Evolutionary conservation across 1,284 basidiomycete genomes (phyloP).

Genomic region (Cutaneotrichosporon cutaneum): DNA sequence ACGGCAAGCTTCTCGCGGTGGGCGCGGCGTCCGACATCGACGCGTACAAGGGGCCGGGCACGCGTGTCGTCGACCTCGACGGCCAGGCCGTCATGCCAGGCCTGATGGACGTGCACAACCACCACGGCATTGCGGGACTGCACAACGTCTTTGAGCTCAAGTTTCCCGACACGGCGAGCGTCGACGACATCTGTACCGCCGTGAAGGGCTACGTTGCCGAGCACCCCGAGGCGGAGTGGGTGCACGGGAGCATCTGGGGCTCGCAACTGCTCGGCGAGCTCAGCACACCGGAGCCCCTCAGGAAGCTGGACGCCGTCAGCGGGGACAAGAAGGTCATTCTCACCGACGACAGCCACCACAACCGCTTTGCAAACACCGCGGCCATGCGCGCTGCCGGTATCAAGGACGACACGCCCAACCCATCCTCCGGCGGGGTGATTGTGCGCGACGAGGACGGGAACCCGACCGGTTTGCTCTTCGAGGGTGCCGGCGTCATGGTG

Average conservation of each 20-base stretch:
- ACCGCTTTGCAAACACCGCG: conserved; percentile 8
- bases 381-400: conserved; percentile 8
- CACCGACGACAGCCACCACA: conserved; percentile 12
- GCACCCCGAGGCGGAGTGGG: conserved; percentile 10
- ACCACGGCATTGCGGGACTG: conserved; percentile 2
- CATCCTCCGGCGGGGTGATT: not conserved
- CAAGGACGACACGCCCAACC: not conserved
- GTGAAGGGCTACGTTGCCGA: not conserved
- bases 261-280: conserved; percentile 6
- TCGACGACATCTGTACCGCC: conserved; percentile 9
- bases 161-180: conserved; percentile 8
- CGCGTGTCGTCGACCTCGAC: not conserved
- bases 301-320: conserved; percentile 1
- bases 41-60: not conserved
- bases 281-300: not conserved
- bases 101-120: conserved; percentile 16
- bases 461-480: conserved; percentile 9
- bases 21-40: not conserved
- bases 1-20: conserved; percentile 5
- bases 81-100: conserved; percentile 9
- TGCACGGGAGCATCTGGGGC: conserved; percentile 10
- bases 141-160: conserved; percentile 5
- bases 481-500: conserved; percentile 2
- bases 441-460: conserved; percentile 7
- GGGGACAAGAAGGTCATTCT: conserved; percentile 10